phyloP scores from a whole-genome alignment of 208 protist genomes.

The Naegleria gruberi region DNA sequence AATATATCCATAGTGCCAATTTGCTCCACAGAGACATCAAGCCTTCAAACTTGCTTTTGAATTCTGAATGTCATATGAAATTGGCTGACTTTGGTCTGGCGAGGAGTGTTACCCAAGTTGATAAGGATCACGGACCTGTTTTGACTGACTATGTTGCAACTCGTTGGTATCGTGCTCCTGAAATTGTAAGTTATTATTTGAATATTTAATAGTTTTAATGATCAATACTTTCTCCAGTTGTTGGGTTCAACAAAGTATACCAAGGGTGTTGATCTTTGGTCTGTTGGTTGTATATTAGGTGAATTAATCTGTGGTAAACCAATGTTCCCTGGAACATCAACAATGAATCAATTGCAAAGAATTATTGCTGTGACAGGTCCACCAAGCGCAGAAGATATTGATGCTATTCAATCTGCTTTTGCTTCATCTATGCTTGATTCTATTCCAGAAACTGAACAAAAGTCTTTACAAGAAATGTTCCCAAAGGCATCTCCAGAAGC shows the following conservation, averaged over 20 bases:
- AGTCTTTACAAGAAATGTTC: slow-evolving; percentile 66
- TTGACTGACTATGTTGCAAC: slow-evolving; percentile 83
- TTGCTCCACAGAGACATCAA: slow-evolving; percentile 87
- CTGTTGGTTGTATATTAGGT: slow-evolving; percentile 92
- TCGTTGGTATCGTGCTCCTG: slow-evolving; percentile 81
- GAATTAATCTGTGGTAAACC: slow-evolving; percentile 87
- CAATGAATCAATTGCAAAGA: slow-evolving; percentile 90
- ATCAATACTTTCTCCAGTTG: slow-evolving; percentile 38
- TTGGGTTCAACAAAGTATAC: slow-evolving; percentile 87
- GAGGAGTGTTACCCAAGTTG: slow-evolving; percentile 70
- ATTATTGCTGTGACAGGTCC: slow-evolving; percentile 82
- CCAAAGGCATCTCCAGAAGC: slow-evolving; percentile 79
- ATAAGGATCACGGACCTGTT: slow-evolving; percentile 65
- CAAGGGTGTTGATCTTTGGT: slow-evolving; percentile 96
- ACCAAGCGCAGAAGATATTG: slow-evolving; percentile 76
- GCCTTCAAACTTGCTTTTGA: slow-evolving; percentile 77
- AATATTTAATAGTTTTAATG: not conserved
- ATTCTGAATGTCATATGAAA: slow-evolving; percentile 88
- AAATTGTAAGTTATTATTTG: slow-evolving; percentile 54
- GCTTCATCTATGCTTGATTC: slow-evolving; percentile 77
- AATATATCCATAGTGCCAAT: slow-evolving; percentile 84
- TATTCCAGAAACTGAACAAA: slow-evolving; percentile 32
- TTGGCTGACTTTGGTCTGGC: slow-evolving; percentile 96
- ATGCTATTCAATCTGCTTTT: slow-evolving; percentile 81
- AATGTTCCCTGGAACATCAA: slow-evolving; percentile 86